Conservation (phyloP, 2,329 filamentous ascomycete genomes). For the Bipolaris sorokiniana region DNA sequence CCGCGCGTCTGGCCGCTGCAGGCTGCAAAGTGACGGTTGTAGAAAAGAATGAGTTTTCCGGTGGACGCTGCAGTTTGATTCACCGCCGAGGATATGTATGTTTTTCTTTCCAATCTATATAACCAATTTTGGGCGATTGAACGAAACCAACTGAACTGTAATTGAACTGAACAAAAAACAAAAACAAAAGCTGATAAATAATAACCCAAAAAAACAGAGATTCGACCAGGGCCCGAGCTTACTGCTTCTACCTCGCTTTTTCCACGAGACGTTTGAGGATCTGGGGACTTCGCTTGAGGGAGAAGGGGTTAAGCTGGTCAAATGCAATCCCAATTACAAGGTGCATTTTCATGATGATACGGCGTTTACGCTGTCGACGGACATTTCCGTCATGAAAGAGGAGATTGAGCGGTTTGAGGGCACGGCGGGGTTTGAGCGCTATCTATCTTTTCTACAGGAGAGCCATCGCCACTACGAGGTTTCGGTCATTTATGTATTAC, state of each 20-base stretch:
- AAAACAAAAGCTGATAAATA: no score
- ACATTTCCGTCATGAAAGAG: conserved; percentile 71
- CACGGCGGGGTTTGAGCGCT: conserved; percentile 72
- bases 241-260: conserved; percentile 72
- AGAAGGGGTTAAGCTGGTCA: conserved; percentile 71
- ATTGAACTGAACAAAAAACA: no score
- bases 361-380: conserved; percentile 68
- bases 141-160: no score
- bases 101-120: background rate
- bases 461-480: conserved; percentile 73
- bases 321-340: conserved; percentile 78
- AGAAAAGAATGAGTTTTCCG: conserved; percentile 77
- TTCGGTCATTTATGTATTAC: conserved; percentile 68
- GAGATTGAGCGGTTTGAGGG: conserved; percentile 78
- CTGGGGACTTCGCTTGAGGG: conserved; percentile 68
- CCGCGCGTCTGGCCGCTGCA: conserved; percentile 72
- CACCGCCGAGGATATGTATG: conserved; percentile 63
- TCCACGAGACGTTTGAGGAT: conserved; percentile 71
- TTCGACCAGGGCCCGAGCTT: conserved; percentile 81
- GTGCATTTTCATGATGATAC: conserved; percentile 75
- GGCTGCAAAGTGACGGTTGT: conserved; percentile 75
- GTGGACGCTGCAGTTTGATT: conserved; percentile 73
- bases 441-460: conserved; percentile 70
- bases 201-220: conserved; percentile 48
- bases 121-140: no score